These are phyloP conservation scores for Chlorophyllum brunneum DNA, from an alignment of 768 basidiomycete genomes.

Conservation along the genomic window DNA sequence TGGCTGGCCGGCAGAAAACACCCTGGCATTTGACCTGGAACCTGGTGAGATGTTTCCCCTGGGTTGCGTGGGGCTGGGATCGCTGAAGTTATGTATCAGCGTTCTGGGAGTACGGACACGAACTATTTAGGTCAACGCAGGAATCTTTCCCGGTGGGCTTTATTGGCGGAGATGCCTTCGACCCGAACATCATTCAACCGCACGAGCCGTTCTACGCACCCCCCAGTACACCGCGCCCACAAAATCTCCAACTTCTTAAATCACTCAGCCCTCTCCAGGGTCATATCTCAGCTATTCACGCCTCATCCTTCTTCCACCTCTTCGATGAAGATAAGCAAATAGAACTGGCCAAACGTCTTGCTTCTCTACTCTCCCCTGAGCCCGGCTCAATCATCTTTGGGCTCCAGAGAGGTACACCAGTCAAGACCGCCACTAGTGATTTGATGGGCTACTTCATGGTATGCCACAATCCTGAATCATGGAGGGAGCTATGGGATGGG, in stretches of 20 bases:
- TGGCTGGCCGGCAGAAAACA: conserved; percentile 34
- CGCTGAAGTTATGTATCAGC: conserved; percentile 24
- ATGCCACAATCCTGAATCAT: conserved; percentile 15
- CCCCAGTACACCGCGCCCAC: neutral
- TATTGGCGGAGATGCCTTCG: conserved; percentile 51
- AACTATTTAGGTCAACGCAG: conserved; percentile 51
- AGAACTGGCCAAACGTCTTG: conserved; percentile 26
- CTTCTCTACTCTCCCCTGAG: conserved; percentile 28
- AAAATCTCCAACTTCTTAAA: conserved; percentile 12
- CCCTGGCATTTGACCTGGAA: conserved; percentile 34
- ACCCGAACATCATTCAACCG: conserved; percentile 37
- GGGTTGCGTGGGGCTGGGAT: too few species aligned
- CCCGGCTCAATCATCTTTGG: conserved; percentile 33
- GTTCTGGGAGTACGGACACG: conserved; percentile 61
- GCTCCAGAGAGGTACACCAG: conserved; percentile 31
- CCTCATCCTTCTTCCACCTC: conserved; percentile 35
- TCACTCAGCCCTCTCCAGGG: conserved; percentile 34
- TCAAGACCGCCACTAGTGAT: conserved; percentile 9
- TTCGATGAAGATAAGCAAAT: conserved; percentile 30
- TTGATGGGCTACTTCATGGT: conserved; percentile 1
- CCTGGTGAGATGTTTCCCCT: conserved; percentile 19
- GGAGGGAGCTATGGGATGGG: conserved; percentile 16
- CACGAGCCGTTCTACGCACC: conserved; percentile 19
- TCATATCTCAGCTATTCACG: conserved; percentile 44
- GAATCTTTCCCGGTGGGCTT: conserved; percentile 52